These are phyloP conservation scores for Clitocybe nebularis DNA, from an alignment of 1,284 basidiomycete genomes.

Conservation along the genomic window DNA sequence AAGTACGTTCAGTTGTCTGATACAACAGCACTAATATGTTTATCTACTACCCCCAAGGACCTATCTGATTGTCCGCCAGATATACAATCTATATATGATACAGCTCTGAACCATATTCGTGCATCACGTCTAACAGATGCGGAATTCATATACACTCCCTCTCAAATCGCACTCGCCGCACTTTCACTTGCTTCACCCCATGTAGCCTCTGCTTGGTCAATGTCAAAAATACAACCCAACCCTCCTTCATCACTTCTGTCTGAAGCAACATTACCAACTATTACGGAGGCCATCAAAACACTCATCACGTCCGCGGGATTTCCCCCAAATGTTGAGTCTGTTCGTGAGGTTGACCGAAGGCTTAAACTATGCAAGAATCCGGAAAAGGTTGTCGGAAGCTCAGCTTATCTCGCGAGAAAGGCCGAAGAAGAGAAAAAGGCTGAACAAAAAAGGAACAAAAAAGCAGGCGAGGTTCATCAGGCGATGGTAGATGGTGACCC, in stretches of 20 bases:
- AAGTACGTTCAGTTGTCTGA: conserved; percentile 47
- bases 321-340: conserved; percentile 73
- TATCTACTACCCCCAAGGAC: conserved; percentile 32
- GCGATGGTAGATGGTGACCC: conserved; percentile 56
- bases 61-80: conserved; percentile 41
- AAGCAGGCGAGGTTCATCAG: conserved; percentile 53
- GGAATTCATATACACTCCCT: conserved; percentile 89
- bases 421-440: conserved; percentile 62
- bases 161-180: conserved; percentile 90
- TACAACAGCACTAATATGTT: conserved; percentile 6
- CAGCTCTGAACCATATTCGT: conserved; percentile 60
- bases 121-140: conserved; percentile 84
- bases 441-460: conserved; percentile 61
- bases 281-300: conserved; percentile 51
- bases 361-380: conserved; percentile 89
- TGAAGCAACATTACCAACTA: conserved; percentile 28
- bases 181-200: conserved; percentile 62
- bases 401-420: conserved; percentile 66
- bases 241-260: conserved; percentile 14
- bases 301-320: conserved; percentile 58
- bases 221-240: conserved; percentile 41
- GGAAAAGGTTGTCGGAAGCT: conserved; percentile 86
- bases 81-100: conserved; percentile 49
- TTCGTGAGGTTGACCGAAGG: conserved; percentile 83
- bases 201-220: conserved; percentile 63